These are phyloP conservation scores for Pichia sp. DNA, from an alignment of 1,139 yeast species.

Conservation along the genomic window DNA sequence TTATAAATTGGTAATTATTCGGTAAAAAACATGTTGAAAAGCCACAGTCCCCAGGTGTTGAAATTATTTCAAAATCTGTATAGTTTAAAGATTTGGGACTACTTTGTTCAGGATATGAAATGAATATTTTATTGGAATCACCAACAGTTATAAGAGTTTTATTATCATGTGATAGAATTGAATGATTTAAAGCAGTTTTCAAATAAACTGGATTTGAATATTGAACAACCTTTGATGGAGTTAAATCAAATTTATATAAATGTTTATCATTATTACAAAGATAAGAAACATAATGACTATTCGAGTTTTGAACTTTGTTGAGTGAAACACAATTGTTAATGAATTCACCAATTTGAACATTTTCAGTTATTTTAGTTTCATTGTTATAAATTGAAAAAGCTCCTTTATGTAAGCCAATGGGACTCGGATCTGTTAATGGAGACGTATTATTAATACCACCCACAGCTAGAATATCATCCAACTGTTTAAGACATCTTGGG, in stretches of 20 bases:
- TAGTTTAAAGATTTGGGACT: constrained; percentile 17
- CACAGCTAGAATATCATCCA: constrained; percentile 52
- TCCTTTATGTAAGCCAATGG: constrained; percentile 12
- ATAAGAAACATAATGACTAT: constrained; percentile 45
- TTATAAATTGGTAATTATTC: constrained; percentile 66
- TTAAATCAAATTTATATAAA: constrained; percentile 59
- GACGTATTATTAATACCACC: constrained; percentile 52
- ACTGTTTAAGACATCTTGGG: constrained; percentile 66
- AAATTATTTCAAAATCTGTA: constrained; percentile 31
- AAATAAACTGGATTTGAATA: constrained; percentile 28
- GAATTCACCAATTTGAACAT: constrained; percentile 65
- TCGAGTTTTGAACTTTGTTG: constrained; percentile 29
- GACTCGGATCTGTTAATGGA: neutral
- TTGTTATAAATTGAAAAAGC: constrained; percentile 23
- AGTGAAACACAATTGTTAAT: constrained; percentile 79
- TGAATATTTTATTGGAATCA: constrained; percentile 46
- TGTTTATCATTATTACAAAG: constrained; percentile 79
- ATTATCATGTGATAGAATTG: constrained; percentile 53
- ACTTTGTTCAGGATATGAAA: constrained; percentile 40
- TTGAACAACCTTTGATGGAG: constrained; percentile 37
- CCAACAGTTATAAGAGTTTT: constrained; percentile 53
- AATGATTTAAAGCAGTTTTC: constrained; percentile 51
- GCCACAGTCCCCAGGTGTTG: constrained; percentile 68
- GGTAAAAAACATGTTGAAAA: constrained; percentile 77
- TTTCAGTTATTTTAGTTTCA: constrained; percentile 39